Percentiles rank a stretch among this genome's conserved stretches.
phyloP scores from a whole-genome alignment of 2,329 filamentous ascomycete genomes.

The Botrytis elliptica region DNA sequence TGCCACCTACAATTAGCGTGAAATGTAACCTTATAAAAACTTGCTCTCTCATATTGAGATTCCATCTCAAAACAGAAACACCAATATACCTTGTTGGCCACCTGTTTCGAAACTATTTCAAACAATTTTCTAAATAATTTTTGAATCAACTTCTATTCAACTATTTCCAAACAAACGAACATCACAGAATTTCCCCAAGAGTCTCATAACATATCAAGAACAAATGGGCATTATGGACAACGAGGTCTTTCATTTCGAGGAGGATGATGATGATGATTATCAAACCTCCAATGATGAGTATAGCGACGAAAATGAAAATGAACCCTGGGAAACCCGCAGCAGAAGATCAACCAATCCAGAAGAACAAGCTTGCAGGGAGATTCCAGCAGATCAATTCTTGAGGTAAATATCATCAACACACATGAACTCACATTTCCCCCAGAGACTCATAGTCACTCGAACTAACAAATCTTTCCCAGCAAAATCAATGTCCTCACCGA shows the following conservation, averaged over 20 bases:
- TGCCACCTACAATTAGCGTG: neutral
- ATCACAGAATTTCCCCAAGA: neutral
- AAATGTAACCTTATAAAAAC: neutral
- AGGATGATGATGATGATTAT: neutral
- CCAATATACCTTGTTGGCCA: slow-evolving; percentile 2
- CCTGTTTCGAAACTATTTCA: neutral
- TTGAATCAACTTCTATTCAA: neutral
- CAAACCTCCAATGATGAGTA: slow-evolving; percentile 1
- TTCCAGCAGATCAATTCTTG: slow-evolving; percentile 13
- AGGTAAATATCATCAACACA: neutral
- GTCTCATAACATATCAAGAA: neutral
- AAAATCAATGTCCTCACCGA: slow-evolving; percentile 13
- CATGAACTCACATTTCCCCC: neutral
- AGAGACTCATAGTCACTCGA: fast-evolving
- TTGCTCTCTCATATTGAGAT: neutral
- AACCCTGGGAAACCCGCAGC: neutral
- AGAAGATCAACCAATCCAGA: neutral
- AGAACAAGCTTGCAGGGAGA: neutral
- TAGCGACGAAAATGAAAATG: neutral
- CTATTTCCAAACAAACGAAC: neutral
- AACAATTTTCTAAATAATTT: neutral
- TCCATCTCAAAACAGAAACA: neutral
- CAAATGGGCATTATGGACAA: slow-evolving; percentile 4
- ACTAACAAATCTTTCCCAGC: neutral
- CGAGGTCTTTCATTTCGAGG: slow-evolving; percentile 1